phyloP scores from a whole-genome alignment of 129 eudicot genomes.

The Ambrosia trifida region DNA sequence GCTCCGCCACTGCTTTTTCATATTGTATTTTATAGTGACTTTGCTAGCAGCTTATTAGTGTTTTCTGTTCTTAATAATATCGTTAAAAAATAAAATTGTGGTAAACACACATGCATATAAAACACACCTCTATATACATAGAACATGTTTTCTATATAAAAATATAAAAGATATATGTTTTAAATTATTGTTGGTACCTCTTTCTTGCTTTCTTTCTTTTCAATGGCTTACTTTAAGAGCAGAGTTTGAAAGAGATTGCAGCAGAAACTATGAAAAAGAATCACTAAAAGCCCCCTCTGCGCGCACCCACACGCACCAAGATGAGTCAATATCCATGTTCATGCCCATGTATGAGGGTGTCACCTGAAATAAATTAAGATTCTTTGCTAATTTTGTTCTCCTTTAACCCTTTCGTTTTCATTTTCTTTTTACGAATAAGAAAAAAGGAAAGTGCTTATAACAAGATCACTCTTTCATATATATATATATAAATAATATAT shows the following conservation, averaged over 20 bases:
- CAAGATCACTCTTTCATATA: conserved; percentile 12
- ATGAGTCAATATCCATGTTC: conserved; percentile 34
- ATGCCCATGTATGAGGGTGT: conserved; percentile 37
- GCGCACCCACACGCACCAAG: conserved; percentile 18
- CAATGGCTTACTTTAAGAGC: conserved; percentile 52
- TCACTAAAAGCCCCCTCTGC: conserved; percentile 37
- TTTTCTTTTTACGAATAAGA: conserved; percentile 2
- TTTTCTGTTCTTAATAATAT: too few species aligned
- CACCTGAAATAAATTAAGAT: conserved; percentile 48
- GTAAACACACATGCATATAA: too few species aligned
- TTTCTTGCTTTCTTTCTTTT: conserved; percentile 43
- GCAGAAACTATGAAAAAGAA: conserved; percentile 45
- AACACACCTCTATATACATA: background rate
- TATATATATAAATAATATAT: background rate
- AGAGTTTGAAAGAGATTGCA: conserved; percentile 51
- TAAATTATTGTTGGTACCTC: conserved; percentile 17
- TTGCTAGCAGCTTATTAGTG: too few species aligned
- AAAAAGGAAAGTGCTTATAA: conserved; percentile 22
- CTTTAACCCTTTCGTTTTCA: conserved; percentile 29
- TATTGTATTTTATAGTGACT: too few species aligned
- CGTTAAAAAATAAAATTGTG: too few species aligned
- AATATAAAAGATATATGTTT: background rate
- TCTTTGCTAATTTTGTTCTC: conserved; percentile 30
- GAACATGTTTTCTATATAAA: background rate
- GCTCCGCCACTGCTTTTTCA: too few species aligned